These are phyloP conservation scores for Ascochyta rabiei DNA, from an alignment of 2,329 filamentous ascomycete species.

Conservation along the genomic window DNA sequence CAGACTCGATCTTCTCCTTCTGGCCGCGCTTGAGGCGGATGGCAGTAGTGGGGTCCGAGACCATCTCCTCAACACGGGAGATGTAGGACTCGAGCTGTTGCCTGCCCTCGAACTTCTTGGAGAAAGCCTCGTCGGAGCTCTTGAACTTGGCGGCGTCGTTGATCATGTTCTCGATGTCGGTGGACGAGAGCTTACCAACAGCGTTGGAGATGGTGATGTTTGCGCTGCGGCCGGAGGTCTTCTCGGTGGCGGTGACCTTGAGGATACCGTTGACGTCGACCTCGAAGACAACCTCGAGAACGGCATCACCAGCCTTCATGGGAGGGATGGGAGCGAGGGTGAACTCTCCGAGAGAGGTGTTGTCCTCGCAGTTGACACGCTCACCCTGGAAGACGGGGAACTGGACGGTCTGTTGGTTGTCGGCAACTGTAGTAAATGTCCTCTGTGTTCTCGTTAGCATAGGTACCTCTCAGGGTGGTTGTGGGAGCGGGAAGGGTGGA, in stretches of 20 bases:
- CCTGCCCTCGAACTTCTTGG: slow-evolving; percentile 98
- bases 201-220: slow-evolving; percentile 99
- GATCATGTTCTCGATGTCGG: slow-evolving; percentile 98
- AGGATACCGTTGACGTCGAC: slow-evolving; percentile 99
- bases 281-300: slow-evolving; percentile 98
- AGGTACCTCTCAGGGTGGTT: background rate
- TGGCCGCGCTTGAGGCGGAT: slow-evolving; percentile 98
- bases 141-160: slow-evolving; percentile 98
- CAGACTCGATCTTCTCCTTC: slow-evolving; percentile 99
- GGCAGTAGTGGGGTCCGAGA: slow-evolving; percentile 93
- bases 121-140: slow-evolving; percentile 95
- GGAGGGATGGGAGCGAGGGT: slow-evolving; percentile 85
- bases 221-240: slow-evolving; percentile 94
- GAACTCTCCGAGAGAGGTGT: slow-evolving; percentile 97
- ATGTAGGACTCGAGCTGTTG: slow-evolving; percentile 99
- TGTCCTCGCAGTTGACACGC: slow-evolving; percentile 97
- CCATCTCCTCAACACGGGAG: slow-evolving; percentile 96
- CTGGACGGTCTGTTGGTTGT: slow-evolving; percentile 71
- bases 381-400: slow-evolving; percentile 97
- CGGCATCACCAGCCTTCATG: slow-evolving; percentile 93
- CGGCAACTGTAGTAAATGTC: slow-evolving; percentile 85
- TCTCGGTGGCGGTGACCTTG: slow-evolving; percentile 99
- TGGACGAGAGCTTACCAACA: slow-evolving; percentile 93
- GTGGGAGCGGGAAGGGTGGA: background rate
- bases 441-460: slow-evolving; percentile 12